phyloP scores from a whole-genome alignment of 352 stramenopile genomes.

The Pythium monospermum region DNA sequence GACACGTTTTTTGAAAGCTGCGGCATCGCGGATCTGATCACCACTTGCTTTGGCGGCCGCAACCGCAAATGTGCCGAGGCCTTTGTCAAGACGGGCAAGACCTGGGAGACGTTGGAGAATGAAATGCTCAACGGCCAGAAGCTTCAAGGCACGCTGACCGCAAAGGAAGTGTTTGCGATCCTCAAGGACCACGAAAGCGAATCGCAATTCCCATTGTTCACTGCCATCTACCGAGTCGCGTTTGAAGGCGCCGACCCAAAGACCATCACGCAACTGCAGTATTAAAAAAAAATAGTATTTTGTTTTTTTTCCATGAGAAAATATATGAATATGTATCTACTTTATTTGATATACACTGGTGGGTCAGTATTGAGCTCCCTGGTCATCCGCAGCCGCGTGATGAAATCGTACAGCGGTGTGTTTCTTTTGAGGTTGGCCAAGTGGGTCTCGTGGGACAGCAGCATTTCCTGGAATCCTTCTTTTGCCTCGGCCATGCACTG shows the following conservation, averaged over 20 bases:
- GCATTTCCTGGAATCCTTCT: constrained; percentile 55
- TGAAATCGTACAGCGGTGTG: constrained; percentile 38
- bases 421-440: constrained; percentile 47
- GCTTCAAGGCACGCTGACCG: constrained; percentile 94
- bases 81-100: constrained; percentile 81
- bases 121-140: constrained; percentile 97
- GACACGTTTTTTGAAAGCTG: constrained; percentile 96
- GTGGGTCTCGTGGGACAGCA: constrained; percentile 62
- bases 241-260: constrained; percentile 84
- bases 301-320: constrained; percentile 14
- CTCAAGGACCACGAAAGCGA: constrained; percentile 81
- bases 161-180: constrained; percentile 92
- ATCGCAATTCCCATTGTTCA: constrained; percentile 89
- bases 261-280: constrained; percentile 67
- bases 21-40: constrained; percentile 97
- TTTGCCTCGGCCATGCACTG: constrained; percentile 55
- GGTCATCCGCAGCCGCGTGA: constrained; percentile 40
- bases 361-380: constrained; percentile 38
- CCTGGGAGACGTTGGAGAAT: constrained; percentile 91
- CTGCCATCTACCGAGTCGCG: constrained; percentile 92
- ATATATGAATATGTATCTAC: constrained; percentile 3
- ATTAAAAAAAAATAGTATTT: constrained; percentile 7
- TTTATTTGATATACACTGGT: constrained; percentile 27
- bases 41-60: constrained; percentile 96
- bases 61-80: constrained; percentile 96